These are phyloP conservation scores for Beta vulgaris DNA, from an alignment of 148 eudicot species.

Conservation along the genomic window DNA sequence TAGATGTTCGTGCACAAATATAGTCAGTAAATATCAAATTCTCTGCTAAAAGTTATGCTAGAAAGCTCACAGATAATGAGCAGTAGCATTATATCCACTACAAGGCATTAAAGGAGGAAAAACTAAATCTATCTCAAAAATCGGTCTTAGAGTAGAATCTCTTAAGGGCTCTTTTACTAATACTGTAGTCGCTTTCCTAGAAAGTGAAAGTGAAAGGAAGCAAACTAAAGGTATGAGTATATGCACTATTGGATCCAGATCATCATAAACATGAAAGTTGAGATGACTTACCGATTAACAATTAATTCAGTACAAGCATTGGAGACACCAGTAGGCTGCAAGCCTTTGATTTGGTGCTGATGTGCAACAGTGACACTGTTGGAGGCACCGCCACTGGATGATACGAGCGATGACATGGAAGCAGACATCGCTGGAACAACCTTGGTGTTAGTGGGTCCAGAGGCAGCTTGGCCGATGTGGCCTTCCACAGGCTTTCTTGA, in stretches of 20 bases:
- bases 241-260: conserved; percentile 18
- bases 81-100: conserved; percentile 20
- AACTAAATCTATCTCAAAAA: conserved; percentile 5
- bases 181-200: conserved; percentile 35
- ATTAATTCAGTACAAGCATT: conserved; percentile 40
- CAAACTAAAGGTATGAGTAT: conserved; percentile 22
- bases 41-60: background rate
- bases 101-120: conserved; percentile 1
- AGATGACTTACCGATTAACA: conserved; percentile 45
- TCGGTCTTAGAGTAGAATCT: conserved; percentile 36
- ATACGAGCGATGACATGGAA: conserved; percentile 50
- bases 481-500: conserved; percentile 97
- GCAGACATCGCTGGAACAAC: conserved; percentile 44
- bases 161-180: conserved; percentile 20
- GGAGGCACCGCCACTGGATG: conserved; percentile 41
- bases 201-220: conserved; percentile 38
- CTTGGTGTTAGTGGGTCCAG: conserved; percentile 40
- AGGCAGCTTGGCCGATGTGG: conserved; percentile 55
- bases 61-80: conserved; percentile 18
- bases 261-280: conserved; percentile 11
- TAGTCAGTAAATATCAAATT: conserved; percentile 10
- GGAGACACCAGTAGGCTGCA: conserved; percentile 39
- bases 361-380: conserved; percentile 37
- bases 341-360: conserved; percentile 40
- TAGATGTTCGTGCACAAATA: conserved; percentile 41